Evolutionary conservation across 768 basidiomycete genomes (phyloP).

Genomic region (Crassisporium funariophilum): DNA sequence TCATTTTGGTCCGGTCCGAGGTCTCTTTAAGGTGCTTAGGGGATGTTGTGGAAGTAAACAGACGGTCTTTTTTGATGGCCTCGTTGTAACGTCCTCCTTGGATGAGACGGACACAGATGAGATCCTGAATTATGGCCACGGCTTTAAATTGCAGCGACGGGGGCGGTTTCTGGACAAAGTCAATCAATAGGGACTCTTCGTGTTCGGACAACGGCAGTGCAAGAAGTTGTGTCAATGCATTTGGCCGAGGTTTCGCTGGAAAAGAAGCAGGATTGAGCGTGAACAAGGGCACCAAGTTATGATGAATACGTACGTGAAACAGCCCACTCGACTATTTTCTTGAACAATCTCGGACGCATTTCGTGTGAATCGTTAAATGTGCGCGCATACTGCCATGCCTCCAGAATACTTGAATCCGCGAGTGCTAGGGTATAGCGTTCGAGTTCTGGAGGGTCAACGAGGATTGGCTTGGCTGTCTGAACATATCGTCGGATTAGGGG

Average conservation of each 20-base stretch:
- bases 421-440: conserved; percentile 71
- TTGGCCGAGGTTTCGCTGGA: conserved; percentile 59
- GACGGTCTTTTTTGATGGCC: conserved; percentile 77
- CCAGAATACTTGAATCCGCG: conserved; percentile 60
- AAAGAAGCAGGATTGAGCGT: conserved; percentile 6
- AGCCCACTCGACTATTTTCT: conserved; percentile 67
- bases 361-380: conserved; percentile 63
- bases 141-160: conserved; percentile 46
- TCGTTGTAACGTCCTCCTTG: conserved; percentile 68
- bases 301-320: conserved; percentile 58
- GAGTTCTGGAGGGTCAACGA: conserved; percentile 70
- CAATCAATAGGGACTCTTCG: conserved; percentile 61
- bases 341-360: conserved; percentile 55
- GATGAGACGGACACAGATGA: conserved; percentile 78
- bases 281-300: neutral
- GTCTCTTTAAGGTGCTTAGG: conserved; percentile 40
- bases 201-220: conserved; percentile 64
- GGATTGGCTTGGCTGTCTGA: conserved; percentile 70
- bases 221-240: conserved; percentile 62
- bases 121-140: conserved; percentile 66
- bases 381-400: conserved; percentile 78
- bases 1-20: conserved; percentile 65
- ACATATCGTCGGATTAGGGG: conserved; percentile 72
- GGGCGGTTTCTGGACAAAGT: conserved; percentile 61
- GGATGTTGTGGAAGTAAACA: conserved; percentile 51